Conservation (phyloP, 2,329 filamentous ascomycete species). For the Ustulina deusta region DNA sequence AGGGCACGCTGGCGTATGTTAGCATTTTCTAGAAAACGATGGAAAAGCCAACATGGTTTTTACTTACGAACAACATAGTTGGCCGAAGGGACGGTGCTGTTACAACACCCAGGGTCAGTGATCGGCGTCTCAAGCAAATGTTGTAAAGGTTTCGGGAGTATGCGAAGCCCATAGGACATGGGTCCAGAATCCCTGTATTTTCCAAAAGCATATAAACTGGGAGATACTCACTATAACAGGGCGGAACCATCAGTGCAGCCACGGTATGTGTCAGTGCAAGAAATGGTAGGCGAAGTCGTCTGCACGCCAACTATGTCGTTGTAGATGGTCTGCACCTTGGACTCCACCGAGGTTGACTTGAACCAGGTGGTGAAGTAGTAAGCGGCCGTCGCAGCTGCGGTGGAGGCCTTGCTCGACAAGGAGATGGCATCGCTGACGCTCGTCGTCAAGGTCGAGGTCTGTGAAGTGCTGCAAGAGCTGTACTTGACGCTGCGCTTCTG, state of each 20-base stretch:
- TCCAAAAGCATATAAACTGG: background rate
- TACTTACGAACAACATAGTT: slow-evolving; percentile 30
- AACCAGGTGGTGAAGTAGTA: slow-evolving; percentile 43
- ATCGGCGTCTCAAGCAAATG: background rate
- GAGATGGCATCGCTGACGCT: slow-evolving; percentile 38
- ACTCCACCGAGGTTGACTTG: slow-evolving; percentile 31
- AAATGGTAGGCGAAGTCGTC: slow-evolving; percentile 39
- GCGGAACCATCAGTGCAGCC: slow-evolving; percentile 36
- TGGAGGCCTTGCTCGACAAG: slow-evolving; percentile 31
- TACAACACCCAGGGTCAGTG: slow-evolving; percentile 9
- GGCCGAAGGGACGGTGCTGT: slow-evolving; percentile 37
- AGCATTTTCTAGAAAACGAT: background rate
- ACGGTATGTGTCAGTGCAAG: slow-evolving; percentile 36
- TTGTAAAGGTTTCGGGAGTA: background rate
- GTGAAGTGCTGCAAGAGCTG: slow-evolving; percentile 35
- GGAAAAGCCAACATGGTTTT: background rate
- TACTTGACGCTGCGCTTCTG: slow-evolving; percentile 39
- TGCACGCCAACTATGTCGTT: slow-evolving; percentile 35
- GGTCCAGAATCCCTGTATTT: background rate
- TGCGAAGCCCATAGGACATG: too few species aligned
- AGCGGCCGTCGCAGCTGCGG: slow-evolving; percentile 23
- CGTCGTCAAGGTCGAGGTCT: slow-evolving; percentile 33
- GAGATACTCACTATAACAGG: slow-evolving; percentile 37
- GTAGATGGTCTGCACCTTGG: slow-evolving; percentile 40
- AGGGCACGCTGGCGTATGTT: slow-evolving; percentile 21